Conservation (phyloP, 1,284 basidiomycete genomes). For the Malassezia vespertilionis region DNA sequence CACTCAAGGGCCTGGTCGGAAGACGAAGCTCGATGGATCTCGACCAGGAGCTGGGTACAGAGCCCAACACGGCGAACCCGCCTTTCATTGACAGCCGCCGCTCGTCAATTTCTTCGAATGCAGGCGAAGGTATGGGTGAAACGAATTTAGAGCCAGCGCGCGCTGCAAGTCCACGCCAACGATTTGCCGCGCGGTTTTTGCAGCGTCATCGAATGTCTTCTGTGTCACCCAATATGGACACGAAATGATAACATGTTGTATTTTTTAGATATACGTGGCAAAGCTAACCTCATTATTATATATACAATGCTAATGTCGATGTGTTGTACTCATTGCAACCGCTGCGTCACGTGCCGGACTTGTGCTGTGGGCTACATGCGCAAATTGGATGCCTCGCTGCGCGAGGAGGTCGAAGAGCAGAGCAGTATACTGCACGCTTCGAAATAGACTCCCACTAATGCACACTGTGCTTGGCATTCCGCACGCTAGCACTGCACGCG, state of each 20-base stretch:
- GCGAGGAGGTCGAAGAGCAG: not conserved
- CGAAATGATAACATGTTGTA: not conserved
- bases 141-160: no score
- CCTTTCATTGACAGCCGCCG: no score
- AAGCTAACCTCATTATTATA: no score
- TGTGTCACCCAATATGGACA: constrained; percentile 1
- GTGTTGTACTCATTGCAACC: no score
- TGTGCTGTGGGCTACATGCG: no score
- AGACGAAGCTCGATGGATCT: not conserved
- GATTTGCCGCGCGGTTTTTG: constrained; percentile 11
- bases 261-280: no score
- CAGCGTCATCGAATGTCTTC: constrained; percentile 14
- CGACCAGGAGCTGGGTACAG: not conserved
- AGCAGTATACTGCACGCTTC: not conserved
- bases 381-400: not conserved
- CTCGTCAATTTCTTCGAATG: no score
- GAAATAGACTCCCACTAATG: not conserved
- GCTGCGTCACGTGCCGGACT: no score
- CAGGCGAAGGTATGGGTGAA: no score
- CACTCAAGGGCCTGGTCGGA: not conserved
- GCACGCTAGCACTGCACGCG: not conserved
- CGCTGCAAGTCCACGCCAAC: not conserved
- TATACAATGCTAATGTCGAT: no score
- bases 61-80: not conserved
- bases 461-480: not conserved